Conservation (phyloP, 148 eudicot genomes). For the Euryodendron excelsum region DNA sequence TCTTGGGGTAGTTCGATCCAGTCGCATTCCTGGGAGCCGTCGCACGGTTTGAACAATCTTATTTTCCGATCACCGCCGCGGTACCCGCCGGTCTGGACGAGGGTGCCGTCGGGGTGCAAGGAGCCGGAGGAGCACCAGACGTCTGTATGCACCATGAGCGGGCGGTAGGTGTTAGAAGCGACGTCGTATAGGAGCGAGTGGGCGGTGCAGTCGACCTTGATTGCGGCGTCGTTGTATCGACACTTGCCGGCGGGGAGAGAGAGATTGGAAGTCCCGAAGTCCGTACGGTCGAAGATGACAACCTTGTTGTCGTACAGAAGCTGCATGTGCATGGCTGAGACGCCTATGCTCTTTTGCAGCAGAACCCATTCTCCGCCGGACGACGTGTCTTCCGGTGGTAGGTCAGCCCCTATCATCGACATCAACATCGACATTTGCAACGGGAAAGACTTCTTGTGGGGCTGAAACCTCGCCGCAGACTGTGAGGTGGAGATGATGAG, state of each 20-base stretch:
- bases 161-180: constrained; percentile 53
- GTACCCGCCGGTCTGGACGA: constrained; percentile 36
- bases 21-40: background rate
- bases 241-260: constrained; percentile 41
- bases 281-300: constrained; percentile 78
- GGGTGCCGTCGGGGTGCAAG: constrained; percentile 49
- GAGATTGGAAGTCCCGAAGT: constrained; percentile 73
- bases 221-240: constrained; percentile 29
- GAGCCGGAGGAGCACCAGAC: constrained; percentile 87
- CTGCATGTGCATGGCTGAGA: constrained; percentile 98
- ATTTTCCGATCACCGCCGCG: background rate
- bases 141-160: constrained; percentile 54
- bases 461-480: no score
- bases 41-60: background rate
- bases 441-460: no score
- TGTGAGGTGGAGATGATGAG: no score
- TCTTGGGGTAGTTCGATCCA: constrained; percentile 38
- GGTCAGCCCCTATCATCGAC: no score
- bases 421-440: no score
- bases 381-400: no score
- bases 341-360: constrained; percentile 50
- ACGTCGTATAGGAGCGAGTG: constrained; percentile 75
- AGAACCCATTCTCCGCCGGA: constrained; percentile 42
- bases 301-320: constrained; percentile 60
- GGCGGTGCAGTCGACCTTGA: constrained; percentile 57